Evolutionary conservation across 2,329 filamentous ascomycete species (phyloP).

Genomic region (Fusarium goolgardi): DNA sequence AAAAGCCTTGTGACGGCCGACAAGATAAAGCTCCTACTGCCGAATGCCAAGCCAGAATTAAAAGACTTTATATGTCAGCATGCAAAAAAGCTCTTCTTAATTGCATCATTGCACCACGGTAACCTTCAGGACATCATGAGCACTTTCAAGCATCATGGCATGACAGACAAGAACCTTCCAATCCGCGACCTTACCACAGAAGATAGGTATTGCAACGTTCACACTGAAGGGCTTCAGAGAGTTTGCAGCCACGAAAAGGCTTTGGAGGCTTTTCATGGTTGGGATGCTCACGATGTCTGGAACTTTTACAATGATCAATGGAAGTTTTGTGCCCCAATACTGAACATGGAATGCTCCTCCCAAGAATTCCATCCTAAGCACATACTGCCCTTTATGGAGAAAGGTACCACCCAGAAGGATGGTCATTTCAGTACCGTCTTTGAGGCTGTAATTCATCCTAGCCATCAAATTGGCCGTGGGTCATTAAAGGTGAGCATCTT

Average conservation of each 20-base stretch:
- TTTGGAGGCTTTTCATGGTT: constrained; percentile 8
- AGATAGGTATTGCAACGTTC: neutral
- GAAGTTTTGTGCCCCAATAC: constrained; percentile 7
- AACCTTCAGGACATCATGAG: neutral
- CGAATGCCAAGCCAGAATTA: neutral
- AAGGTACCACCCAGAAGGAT: neutral
- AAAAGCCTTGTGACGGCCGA: neutral
- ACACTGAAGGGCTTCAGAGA: neutral
- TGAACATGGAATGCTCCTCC: neutral
- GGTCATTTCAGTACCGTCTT: constrained; percentile 31
- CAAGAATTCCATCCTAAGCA: neutral
- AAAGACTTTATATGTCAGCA: neutral
- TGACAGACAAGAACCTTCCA: constrained; percentile 8
- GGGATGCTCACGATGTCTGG: neutral
- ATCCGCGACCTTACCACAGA: neutral
- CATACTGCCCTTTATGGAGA: constrained; percentile 9
- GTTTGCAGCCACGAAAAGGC: constrained; percentile 3
- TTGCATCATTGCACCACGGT: neutral
- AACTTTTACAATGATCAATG: constrained; percentile 13
- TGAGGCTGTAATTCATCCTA: constrained; percentile 15
- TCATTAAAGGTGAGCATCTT: neutral
- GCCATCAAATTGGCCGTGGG: constrained; percentile 4
- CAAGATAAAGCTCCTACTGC: neutral
- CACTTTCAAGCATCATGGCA: neutral
- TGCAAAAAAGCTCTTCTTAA: constrained; percentile 12